Evolutionary conservation across 306 rosid species (phyloP).

Genomic region (Crataegus laevigata): DNA sequence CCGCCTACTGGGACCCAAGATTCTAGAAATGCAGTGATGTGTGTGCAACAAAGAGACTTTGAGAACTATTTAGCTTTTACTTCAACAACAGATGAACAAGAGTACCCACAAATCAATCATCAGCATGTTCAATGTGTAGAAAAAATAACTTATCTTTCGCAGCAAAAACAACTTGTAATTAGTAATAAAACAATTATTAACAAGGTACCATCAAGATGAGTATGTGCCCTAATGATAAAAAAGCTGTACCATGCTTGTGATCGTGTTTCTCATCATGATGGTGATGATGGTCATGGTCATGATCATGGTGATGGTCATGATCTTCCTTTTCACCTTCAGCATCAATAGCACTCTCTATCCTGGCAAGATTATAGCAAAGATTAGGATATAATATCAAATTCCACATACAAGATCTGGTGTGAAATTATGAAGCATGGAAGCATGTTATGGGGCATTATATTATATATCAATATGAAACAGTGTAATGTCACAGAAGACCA

Average conservation of each 20-base stretch:
- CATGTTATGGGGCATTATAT: not conserved
- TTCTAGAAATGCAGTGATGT: not conserved
- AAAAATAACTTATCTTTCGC: not conserved
- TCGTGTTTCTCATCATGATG: conserved; percentile 42
- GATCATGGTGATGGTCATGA: conserved; percentile 42
- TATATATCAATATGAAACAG: not conserved
- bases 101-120: not conserved
- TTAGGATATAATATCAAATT: conserved; percentile 2
- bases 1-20: not conserved
- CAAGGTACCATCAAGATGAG: not conserved
- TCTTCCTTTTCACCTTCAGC: conserved; percentile 57
- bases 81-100: not conserved
- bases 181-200: not conserved
- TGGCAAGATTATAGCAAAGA: conserved; percentile 21
- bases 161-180: not conserved
- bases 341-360: conserved; percentile 78
- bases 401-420: not conserved
- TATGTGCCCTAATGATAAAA: not conserved
- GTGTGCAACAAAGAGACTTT: not conserved
- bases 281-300: conserved; percentile 35
- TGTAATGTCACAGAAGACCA: not conserved
- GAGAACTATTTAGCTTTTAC: not conserved
- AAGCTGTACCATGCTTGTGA: conserved; percentile 68
- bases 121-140: not conserved
- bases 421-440: conserved; percentile 1